Base-by-base conservation (phyloP, 2,329 filamentous ascomycete genomes). In the Pseudogymnoascus sp. region DNA sequence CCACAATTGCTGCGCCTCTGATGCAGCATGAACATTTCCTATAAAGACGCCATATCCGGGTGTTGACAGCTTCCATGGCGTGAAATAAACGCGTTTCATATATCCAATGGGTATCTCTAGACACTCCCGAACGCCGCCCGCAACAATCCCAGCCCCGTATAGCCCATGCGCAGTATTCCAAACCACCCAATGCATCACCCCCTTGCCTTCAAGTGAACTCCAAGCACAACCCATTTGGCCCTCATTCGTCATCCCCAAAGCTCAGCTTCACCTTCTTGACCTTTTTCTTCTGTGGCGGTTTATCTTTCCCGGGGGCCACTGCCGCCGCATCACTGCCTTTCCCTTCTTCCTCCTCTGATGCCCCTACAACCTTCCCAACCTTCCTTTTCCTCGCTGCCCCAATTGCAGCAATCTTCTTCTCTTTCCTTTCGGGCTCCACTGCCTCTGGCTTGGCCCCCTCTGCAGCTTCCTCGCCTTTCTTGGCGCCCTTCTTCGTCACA, bases 211-310 rank as follows among this genome's bases (percentile, higher is more conserved):
- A 56, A 56, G 14, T 21, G 16, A 56, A 56, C 28, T 21, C 50
- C 28, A 56, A 35, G 6, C n/a, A 56, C 5, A 56, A 7, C 44
- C 14, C 23, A 16, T 5, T 14, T 8, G 25, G 4, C 10, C 50
- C 50, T 56, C 28, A 56, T 35, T 84, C 82, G 16, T 86, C 84
- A 63, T 87, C 82, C 25, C 83, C 83, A 70, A 88, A 88, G 73
- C 85, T 88, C 53, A 88, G 76, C 75, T 88, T 88, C 65, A 88
- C 83, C 76, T 87, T 87, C 72, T 85, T 73, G 1, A 63, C 71
- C 50, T 85, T 73, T 25, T 72, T 72, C 23, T 65, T 67, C 42
- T 70, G 68, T 56, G 50, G n/a, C 23, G 61, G n/a, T 31, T 67
- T 69, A 33, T 56, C 50, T 14, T 56, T 33, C n/a, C 8, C 28